phyloP scores from a whole-genome alignment of 352 stramenopile genomes.

The Lagenidium giganteum region DNA sequence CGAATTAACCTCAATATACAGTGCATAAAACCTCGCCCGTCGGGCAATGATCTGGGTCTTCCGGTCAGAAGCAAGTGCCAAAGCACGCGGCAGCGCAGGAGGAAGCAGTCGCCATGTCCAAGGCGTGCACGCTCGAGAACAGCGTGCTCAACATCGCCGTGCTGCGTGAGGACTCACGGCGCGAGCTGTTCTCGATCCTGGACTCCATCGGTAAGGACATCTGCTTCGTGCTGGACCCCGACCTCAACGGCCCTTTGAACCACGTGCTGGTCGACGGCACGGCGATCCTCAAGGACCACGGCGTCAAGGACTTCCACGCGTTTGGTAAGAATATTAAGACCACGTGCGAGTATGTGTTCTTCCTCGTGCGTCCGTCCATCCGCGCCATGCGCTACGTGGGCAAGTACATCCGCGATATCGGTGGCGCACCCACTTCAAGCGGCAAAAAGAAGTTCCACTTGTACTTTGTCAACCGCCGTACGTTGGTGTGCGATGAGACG shows the following conservation, averaged over 20 bases:
- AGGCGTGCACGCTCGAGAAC: conserved; percentile 77
- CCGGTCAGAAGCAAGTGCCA: background rate
- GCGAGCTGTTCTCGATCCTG: conserved; percentile 81
- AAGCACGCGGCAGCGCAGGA: background rate
- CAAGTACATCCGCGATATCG: conserved; percentile 71
- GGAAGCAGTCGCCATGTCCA: conserved; percentile 43
- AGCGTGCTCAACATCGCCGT: conserved; percentile 82
- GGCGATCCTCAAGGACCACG: conserved; percentile 79
- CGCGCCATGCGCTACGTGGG: conserved; percentile 76
- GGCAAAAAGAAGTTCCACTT: conserved; percentile 82
- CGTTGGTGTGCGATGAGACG: conserved; percentile 88
- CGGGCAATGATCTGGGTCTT: too few relatives aligned
- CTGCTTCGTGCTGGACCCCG: conserved; percentile 82
- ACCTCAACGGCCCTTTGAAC: conserved; percentile 76
- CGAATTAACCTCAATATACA: too few relatives aligned
- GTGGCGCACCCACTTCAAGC: conserved; percentile 4
- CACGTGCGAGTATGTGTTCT: conserved; percentile 84
- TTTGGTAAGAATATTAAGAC: conserved; percentile 80
- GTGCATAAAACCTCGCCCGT: too few relatives aligned
- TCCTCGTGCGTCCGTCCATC: conserved; percentile 80
- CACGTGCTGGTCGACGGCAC: conserved; percentile 86
- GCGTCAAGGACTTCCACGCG: conserved; percentile 80
- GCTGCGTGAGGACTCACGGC: conserved; percentile 78
- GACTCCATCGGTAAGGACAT: conserved; percentile 85
- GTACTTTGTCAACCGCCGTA: conserved; percentile 89